These are phyloP conservation scores for Viola odorata DNA, from an alignment of 345 rosid genomes.

Conservation along the genomic window DNA sequence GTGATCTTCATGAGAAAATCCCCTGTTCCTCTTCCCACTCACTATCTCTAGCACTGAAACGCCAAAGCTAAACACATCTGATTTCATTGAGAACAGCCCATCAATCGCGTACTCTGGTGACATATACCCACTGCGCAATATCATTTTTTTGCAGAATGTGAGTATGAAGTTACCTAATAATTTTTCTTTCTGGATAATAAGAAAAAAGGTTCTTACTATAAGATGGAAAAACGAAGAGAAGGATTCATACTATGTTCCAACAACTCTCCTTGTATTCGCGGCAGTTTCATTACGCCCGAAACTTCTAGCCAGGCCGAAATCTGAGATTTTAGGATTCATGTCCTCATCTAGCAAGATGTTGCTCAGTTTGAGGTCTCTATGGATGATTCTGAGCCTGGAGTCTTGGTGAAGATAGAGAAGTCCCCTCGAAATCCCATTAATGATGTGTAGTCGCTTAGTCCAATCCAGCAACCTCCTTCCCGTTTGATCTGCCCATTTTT, in stretches of 20 bases:
- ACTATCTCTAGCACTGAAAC: constrained; percentile 3
- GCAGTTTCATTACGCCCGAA: not conserved
- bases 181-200: not conserved
- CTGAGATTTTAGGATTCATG: not conserved
- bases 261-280: not conserved
- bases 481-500: not conserved
- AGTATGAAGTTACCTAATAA: not conserved
- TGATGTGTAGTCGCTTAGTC: constrained; percentile 10
- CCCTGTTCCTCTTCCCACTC: constrained; percentile 2
- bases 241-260: not conserved
- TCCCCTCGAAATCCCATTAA: constrained; percentile 18
- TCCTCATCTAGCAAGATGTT: not conserved
- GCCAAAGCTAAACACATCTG: constrained; percentile 7
- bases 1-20: not conserved
- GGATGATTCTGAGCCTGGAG: constrained; percentile 12
- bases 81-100: constrained; percentile 2
- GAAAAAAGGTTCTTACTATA: too few relatives aligned
- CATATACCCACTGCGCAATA: not conserved
- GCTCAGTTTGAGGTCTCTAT: not conserved
- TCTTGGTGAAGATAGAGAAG: constrained; percentile 19
- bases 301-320: constrained; percentile 1
- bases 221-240: not conserved
- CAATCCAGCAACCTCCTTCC: not conserved
- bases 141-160: too few relatives aligned
- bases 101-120: constrained; percentile 3